Base-by-base conservation (phyloP, 2,329 filamentous ascomycete species). In the Ceratocystis colombiana region DNA sequence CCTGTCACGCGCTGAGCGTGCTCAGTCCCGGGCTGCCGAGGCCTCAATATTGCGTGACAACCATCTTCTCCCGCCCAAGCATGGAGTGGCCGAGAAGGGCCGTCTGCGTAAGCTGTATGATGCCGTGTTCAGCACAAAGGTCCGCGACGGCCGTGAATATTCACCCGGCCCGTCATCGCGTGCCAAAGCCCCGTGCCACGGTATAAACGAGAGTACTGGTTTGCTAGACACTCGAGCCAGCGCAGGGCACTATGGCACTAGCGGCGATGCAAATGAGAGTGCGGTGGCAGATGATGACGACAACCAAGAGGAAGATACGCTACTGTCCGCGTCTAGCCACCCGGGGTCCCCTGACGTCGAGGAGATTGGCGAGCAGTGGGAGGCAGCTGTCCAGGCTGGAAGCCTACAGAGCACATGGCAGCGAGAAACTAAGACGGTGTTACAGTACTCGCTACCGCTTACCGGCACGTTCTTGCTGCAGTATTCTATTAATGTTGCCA, bases 351-450 rank as follows among this genome's bases (percentile, higher is more conserved):
- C 77, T 48, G 78, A 78, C 66, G 78, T 80, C 3, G 83, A 84
- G 59, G 79, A 82, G 64, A 79, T 92, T 63, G 84, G 88, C 70
- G 81, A 85, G 71, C 87, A 89, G 72, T 96, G 90, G 90, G 87
- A 93, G 69, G 88, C 91, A 69, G 93, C 92, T 0, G 88, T 96
- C 10, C 82, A 84, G 0, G 83, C 88, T 0, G 90, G 91, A 10
- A 83, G 85, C 72, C 92, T 97, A 70, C 86, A 87, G 64, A 96
- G 92, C 3, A 95, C 90, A 4, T 97, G 92, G 91, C 87, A 88
- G 75, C 85, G 92, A 69, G 93, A 97, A 78, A 81, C 88, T 53
- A 91, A 92, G 77, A 91, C 91, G 0, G 81, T 97, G 50, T 77
- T 82, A 37, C 80, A 82, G 69, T 92, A 92, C 73, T 87, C 88